Percentiles rank a stretch among this genome's conserved stretches.
These are phyloP conservation scores for Verticillium nonalfalfae DNA, from an alignment of 2,329 filamentous ascomycete genomes.

Conservation along the genomic window DNA sequence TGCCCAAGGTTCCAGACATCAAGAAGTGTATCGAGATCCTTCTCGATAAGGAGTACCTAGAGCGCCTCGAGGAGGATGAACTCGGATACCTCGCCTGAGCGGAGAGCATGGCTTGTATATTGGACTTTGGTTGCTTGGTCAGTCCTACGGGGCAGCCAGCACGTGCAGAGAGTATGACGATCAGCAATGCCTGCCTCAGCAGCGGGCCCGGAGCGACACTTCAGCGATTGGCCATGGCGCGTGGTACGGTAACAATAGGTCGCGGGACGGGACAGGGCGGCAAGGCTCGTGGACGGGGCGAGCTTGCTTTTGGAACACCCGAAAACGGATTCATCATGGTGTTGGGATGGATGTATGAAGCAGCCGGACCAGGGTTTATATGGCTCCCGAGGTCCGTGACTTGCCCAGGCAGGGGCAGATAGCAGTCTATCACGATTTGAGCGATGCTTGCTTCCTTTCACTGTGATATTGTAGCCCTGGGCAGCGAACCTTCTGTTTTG, in stretches of 20 bases:
- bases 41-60: conserved; percentile 97
- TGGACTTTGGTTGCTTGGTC: neutral
- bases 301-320: neutral
- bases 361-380: neutral
- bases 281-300: neutral
- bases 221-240: neutral
- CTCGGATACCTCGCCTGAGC: conserved; percentile 84
- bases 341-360: neutral
- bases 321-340: neutral
- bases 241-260: neutral
- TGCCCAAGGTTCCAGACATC: conserved; percentile 90
- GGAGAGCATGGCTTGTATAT: neutral
- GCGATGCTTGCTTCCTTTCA: neutral
- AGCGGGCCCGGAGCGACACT: neutral
- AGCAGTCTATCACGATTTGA: neutral
- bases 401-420: neutral
- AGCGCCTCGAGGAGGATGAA: conserved; percentile 90
- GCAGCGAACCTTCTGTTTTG: too few relatives aligned
- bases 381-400: neutral
- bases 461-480: too few relatives aligned
- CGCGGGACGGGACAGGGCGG: neutral
- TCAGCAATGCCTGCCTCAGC: neutral
- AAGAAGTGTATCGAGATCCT: conserved; percentile 99
- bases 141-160: neutral
- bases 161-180: neutral